phyloP scores from a whole-genome alignment of 352 stramenopile genomes.

The Pythium aquatile region DNA sequence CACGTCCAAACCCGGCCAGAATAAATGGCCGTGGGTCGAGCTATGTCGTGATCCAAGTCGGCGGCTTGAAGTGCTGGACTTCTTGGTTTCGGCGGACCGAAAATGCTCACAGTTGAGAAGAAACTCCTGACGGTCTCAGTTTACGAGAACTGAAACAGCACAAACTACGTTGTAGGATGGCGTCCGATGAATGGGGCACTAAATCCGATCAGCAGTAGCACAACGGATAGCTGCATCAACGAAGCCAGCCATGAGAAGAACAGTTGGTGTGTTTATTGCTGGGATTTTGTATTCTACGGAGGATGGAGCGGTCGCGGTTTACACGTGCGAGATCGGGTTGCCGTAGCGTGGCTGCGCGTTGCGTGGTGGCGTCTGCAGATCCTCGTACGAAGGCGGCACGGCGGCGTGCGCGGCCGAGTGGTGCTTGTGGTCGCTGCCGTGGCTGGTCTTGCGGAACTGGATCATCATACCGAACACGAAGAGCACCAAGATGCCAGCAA shows the following conservation, averaged over 20 bases:
- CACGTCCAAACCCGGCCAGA: too few species aligned
- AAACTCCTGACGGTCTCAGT: too few species aligned
- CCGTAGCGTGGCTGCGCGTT: conserved; percentile 22
- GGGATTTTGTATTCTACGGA: not conserved
- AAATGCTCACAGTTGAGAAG: not conserved
- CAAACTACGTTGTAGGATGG: too few species aligned
- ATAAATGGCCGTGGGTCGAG: too few species aligned
- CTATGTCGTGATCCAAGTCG: too few species aligned
- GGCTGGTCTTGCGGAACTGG: conserved; percentile 35
- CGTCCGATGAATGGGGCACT: too few species aligned
- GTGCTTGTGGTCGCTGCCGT: conserved; percentile 27
- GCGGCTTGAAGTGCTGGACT: too few species aligned
- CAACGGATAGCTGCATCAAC: too few species aligned
- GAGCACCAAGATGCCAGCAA: conserved; percentile 50
- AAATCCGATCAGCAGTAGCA: too few species aligned
- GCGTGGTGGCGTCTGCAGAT: conserved; percentile 10
- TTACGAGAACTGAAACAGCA: too few species aligned
- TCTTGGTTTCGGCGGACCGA: too few species aligned
- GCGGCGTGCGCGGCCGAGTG: conserved; percentile 31
- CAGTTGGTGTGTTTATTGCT: not conserved
- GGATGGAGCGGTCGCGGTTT: not conserved
- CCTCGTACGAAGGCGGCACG: conserved; percentile 19
- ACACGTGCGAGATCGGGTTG: conserved; percentile 28
- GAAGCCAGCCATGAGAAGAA: not conserved
- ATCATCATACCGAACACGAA: conserved; percentile 45